Base-by-base conservation (phyloP, 768 basidiomycete species). In the Naematelia aurantialba region DNA sequence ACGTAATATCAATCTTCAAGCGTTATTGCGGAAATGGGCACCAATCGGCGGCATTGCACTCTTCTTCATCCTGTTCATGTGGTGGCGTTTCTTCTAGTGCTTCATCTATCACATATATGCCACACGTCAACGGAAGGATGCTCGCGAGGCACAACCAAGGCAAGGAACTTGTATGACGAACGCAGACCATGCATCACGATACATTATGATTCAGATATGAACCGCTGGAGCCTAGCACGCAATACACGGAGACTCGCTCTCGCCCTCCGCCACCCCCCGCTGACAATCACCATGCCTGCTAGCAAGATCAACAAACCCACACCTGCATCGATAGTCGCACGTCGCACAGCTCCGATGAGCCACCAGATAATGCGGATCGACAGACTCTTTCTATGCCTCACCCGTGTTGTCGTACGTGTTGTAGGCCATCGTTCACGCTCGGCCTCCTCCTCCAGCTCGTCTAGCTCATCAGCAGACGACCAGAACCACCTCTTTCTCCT, bases 1-100 rank as follows among this genome's bases (percentile, higher is more conserved):
- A 24, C 82, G 89, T 66, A 91, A 96, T 69, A 89, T 99, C 79
- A 98, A 98, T 73, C 74, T 93, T 55, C 84, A 93, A 66, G 91
- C 92, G 13, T 87, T 98, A 86, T 75, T 97, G 65, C 85, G 96
- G 61, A 91, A 98, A 73, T 99, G 93, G 78, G 96, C 93, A 39
- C 96, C 96, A 1, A 78, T 98, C 55, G 92, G 84, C 47, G 91
- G 87, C 19, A 83, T 93, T 45, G 83, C 81, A 19, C 70, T 81
- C 59, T 73, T 81, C 62, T 79, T 97, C 63, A 81, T 99, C 66
- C 69, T 96, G 54, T 75, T 78, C 60, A 80, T 98, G 4, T 81
- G 78, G 73, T 82, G 79, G 77, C 70, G 77, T 50, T 80, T 80
- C 72, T 80, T 80, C 63, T 79, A 52, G 25, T 47, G 46, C 46